Base-by-base conservation (phyloP, 345 rosid genomes). In the Combretum micranthum region DNA sequence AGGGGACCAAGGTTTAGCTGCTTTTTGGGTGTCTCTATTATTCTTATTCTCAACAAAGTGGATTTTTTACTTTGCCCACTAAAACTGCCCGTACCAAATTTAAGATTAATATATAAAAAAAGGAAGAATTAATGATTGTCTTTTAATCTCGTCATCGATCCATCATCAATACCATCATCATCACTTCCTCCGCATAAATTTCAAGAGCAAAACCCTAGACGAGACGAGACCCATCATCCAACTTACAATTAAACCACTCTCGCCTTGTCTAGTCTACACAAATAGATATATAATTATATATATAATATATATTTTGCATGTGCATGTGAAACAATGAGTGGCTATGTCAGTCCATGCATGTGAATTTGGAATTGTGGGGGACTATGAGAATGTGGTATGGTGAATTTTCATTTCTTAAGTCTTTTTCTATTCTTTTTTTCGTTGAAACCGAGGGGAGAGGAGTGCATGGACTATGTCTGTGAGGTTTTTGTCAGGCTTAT, bases 311-410 rank as follows among this genome's bases (percentile, higher is more conserved):
- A 15, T 52, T 57, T 61, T 64, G 77, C 73, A 70, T 68, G 81
- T 65, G 79, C 77, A 81, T 78, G 81, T 75, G 79, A 69, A 50
- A 57, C 56, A 61, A 77, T 75, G 83, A 77, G 73, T 77, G 75
- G 56, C 12, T 11, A 58, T 77, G 79, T 71, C 81, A 71, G 83
- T 65, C 72, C 81, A 64, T 72, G 81, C 83, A 77, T 77, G 80
- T 75, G 79, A 71, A 54, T 15, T 53, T 32, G 45, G 59, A 19
- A 43, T 18, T 48, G 55, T 51, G 60, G 53, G 53, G 55, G 23
- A 20, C 46, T 44, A 16, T 53, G 3, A 26, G 17, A 26, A 21
- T n/a, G 44, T 49, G 16, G 49, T 5, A n/a, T 15, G 3, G 45
- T 44, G 16, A 22, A 47, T 53, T 20, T 53, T 9, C 5, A 37